Evolutionary conservation across 805 yeast genomes (phyloP).

Genomic region (Saccharomycopsis fibuligera): DNA sequence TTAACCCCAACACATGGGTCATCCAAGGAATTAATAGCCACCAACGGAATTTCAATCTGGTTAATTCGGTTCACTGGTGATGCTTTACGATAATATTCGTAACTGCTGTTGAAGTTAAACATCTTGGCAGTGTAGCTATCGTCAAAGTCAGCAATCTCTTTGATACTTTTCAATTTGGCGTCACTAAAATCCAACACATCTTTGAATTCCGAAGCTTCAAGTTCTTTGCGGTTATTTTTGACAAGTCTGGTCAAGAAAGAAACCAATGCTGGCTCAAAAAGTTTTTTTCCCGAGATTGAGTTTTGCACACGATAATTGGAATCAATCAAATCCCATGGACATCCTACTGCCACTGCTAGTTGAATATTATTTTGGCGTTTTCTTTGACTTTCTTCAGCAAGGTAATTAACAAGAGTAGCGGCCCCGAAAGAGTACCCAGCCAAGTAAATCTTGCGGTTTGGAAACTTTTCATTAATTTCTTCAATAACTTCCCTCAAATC

Average conservation of each 20-base stretch:
- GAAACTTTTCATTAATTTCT: constrained; percentile 44
- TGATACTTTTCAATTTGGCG: constrained; percentile 30
- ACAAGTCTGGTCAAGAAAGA: constrained; percentile 37
- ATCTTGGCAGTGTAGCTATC: constrained; percentile 51
- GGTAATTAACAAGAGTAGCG: constrained; percentile 54
- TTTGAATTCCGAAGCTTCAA: constrained; percentile 28
- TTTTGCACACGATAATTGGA: constrained; percentile 39
- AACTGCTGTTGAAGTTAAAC: constrained; percentile 57
- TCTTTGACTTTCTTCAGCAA: constrained; percentile 45
- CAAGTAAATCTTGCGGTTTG: constrained; percentile 56
- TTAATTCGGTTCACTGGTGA: constrained; percentile 52
- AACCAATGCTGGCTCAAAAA: constrained; percentile 38
- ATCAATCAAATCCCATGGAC: constrained; percentile 69
- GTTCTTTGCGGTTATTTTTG: constrained; percentile 37
- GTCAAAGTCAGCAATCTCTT: constrained; percentile 52
- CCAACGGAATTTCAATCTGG: constrained; percentile 53
- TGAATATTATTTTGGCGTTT: constrained; percentile 22
- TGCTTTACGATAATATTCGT: constrained; percentile 59
- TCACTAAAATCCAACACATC: constrained; percentile 27
- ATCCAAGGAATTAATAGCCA: constrained; percentile 56
- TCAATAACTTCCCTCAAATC: constrained; percentile 58
- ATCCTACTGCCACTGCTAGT: constrained; percentile 54
- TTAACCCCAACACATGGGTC: constrained; percentile 59
- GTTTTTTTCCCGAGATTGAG: constrained; percentile 33
- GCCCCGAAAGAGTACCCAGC: constrained; percentile 75